These are phyloP conservation scores for Durotheca rogersii DNA, from an alignment of 495 filamentous ascomycete genomes.

Conservation along the genomic window DNA sequence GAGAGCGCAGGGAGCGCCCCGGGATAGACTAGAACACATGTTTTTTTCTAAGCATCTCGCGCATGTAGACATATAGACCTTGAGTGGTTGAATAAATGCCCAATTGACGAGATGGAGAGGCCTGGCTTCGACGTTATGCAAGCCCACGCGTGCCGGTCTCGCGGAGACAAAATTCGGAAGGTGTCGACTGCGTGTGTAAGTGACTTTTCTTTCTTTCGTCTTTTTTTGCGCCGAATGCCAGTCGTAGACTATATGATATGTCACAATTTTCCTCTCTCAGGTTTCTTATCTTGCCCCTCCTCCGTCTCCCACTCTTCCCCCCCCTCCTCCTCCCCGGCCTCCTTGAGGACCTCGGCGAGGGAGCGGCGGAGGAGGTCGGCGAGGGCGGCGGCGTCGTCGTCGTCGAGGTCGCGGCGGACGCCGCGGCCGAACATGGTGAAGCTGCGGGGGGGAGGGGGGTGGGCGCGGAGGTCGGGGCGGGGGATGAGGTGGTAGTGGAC, in stretches of 20 bases:
- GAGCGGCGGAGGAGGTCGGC: conserved; percentile 61
- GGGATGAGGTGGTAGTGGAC: conserved; percentile 94
- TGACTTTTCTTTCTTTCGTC: too few relatives aligned
- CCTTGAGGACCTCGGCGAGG: conserved; percentile 55
- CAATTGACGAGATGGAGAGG: too few relatives aligned
- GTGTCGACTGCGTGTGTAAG: too few relatives aligned
- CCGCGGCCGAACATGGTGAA: conserved; percentile 88
- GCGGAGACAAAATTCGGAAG: too few relatives aligned
- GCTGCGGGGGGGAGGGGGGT: conserved; percentile 47
- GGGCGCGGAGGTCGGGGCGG: conserved; percentile 54
- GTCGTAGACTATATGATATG: too few relatives aligned
- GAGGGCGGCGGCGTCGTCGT: conserved; percentile 71
- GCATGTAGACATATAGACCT: conserved; percentile 29
- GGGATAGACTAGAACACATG: not conserved
- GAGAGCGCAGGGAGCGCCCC: not conserved
- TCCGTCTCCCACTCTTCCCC: conserved; percentile 44
- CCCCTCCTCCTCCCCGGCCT: conserved; percentile 43
- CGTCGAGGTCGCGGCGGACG: conserved; percentile 78
- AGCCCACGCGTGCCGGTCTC: too few relatives aligned
- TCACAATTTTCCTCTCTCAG: too few relatives aligned
- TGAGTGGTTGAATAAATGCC: conserved; percentile 15
- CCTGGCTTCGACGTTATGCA: too few relatives aligned
- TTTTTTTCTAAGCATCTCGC: conserved; percentile 4
- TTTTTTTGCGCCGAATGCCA: too few relatives aligned
- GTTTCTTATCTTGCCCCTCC: too few relatives aligned